Evolutionary conservation across 2,329 filamentous ascomycete species (phyloP).

Genomic region (Aspergillus novoparasiticus): DNA sequence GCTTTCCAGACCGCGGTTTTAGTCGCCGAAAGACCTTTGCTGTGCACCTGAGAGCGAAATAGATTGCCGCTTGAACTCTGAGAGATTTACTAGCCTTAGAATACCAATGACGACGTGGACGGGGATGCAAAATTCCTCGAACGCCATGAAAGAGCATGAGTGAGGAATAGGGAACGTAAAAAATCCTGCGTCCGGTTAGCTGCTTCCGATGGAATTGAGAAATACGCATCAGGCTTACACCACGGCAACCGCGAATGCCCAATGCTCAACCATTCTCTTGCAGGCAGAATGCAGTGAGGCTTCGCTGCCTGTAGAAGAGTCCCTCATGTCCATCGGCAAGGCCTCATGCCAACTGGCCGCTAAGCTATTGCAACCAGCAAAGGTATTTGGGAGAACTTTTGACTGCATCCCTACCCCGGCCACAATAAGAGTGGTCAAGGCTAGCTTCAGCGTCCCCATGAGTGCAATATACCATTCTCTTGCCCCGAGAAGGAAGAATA

Average conservation of each 20-base stretch:
- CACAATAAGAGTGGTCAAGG: background rate
- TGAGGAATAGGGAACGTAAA: background rate
- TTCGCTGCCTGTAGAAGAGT: background rate
- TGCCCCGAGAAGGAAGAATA: background rate
- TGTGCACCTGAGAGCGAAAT: background rate
- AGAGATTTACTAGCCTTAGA: too few relatives aligned
- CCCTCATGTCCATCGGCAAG: background rate
- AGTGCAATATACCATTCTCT: background rate
- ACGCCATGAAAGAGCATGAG: background rate
- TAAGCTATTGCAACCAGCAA: background rate
- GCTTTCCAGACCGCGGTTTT: background rate
- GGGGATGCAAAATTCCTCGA: background rate
- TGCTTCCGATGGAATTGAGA: too few relatives aligned
- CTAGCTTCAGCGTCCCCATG: background rate
- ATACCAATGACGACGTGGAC: background rate
- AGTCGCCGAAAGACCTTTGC: background rate
- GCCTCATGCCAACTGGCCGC: background rate
- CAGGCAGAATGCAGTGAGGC: background rate
- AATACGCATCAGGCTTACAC: background rate
- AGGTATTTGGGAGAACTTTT: background rate
- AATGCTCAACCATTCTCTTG: background rate
- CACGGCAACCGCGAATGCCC: background rate
- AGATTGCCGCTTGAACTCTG: background rate
- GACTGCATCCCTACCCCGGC: background rate
- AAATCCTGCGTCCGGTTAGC: background rate